Conservation (phyloP, 1,139 yeast genomes). For the Kluyveromyces sp. region DNA sequence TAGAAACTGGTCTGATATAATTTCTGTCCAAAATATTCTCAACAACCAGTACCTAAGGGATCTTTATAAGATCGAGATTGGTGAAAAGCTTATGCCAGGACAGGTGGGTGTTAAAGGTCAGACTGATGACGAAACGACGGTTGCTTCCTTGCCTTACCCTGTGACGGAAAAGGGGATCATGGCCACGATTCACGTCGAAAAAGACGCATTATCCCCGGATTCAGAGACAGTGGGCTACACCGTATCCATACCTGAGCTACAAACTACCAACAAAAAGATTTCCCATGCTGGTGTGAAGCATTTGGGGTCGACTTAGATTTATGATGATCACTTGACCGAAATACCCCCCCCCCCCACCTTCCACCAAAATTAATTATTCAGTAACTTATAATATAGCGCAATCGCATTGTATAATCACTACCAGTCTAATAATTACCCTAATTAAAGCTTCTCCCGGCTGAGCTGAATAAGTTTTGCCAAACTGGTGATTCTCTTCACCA, state of each 20-base stretch:
- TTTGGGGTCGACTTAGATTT: slow-evolving; percentile 8
- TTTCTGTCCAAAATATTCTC: slow-evolving; percentile 36
- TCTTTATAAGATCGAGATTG: slow-evolving; percentile 24
- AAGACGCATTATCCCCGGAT: slow-evolving; percentile 43
- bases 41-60: slow-evolving; percentile 14
- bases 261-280: slow-evolving; percentile 10
- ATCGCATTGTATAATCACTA: too few species aligned
- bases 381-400: too few species aligned
- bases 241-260: slow-evolving; percentile 58
- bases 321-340: too few species aligned
- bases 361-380: too few species aligned
- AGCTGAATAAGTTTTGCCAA: too few species aligned
- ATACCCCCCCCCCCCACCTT: too few species aligned
- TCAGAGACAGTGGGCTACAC: slow-evolving; percentile 62
- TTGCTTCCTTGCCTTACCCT: slow-evolving; percentile 37
- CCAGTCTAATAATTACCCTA: too few species aligned
- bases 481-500: background rate
- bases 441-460: too few species aligned
- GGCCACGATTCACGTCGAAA: slow-evolving; percentile 68
- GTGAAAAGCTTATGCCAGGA: slow-evolving; percentile 32
- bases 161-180: slow-evolving; percentile 52
- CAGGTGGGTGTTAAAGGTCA: slow-evolving; percentile 12
- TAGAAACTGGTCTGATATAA: slow-evolving; percentile 66
- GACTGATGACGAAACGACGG: slow-evolving; percentile 22
- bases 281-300: slow-evolving; percentile 24